Conservation (phyloP, 768 basidiomycete species). For the Leccinum truebloodii region DNA sequence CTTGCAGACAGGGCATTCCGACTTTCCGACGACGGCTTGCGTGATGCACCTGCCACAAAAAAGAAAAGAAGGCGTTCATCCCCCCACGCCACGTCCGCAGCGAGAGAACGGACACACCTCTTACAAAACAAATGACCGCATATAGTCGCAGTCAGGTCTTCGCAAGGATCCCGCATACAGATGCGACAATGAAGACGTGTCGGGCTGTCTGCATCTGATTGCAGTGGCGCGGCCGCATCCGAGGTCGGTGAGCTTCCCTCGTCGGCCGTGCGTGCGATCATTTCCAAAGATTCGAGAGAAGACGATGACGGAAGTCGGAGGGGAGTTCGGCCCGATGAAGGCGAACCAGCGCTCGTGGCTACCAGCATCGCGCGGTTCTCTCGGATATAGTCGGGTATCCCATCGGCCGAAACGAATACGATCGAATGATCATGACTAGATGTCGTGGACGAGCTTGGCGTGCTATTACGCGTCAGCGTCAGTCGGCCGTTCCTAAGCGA, state of each 20-base stretch:
- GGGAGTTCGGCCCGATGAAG: constrained; percentile 19
- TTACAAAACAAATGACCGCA: constrained; percentile 68
- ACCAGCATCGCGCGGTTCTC: constrained; percentile 34
- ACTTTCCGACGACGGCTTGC: constrained; percentile 44
- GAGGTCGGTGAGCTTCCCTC: background rate
- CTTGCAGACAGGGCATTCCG: constrained; percentile 54
- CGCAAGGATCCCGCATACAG: constrained; percentile 49
- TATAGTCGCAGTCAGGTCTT: constrained; percentile 56
- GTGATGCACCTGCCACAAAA: constrained; percentile 49
- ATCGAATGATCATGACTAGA: constrained; percentile 23
- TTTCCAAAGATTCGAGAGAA: constrained; percentile 25
- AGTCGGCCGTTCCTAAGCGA: background rate
- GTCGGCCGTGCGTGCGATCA: background rate
- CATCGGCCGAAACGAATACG: constrained; percentile 32
- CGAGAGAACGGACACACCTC: constrained; percentile 35
- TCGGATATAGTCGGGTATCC: constrained; percentile 32
- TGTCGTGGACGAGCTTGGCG: constrained; percentile 6
- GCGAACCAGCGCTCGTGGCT: constrained; percentile 30
- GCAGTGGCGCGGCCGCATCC: background rate
- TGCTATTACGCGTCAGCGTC: constrained; percentile 3
- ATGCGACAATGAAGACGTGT: constrained; percentile 48
- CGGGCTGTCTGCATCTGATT: background rate
- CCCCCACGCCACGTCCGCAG: too few relatives aligned
- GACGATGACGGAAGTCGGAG: constrained; percentile 26
- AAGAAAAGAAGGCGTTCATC: background rate